Evolutionary conservation across 805 yeast genomes (phyloP), one percentile per base, ranked within the genome.

Genomic region (Saccharomycopsis javanensis): DNA sequence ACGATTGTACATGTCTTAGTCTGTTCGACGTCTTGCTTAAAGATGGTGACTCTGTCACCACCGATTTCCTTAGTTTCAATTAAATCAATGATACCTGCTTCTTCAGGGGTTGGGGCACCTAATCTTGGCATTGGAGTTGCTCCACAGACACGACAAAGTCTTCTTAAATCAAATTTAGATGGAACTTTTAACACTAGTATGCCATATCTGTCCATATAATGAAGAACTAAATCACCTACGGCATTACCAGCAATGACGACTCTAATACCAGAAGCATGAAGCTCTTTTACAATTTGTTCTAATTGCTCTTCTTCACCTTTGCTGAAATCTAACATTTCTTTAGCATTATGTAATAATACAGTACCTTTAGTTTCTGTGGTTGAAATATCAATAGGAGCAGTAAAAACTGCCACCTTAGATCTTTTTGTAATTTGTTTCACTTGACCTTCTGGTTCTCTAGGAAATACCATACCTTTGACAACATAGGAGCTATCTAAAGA

Each of bases 301-400:
- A 94, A 79, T 70, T 89, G 97, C 55, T 83, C 85, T 72, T 94
- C 99, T 73, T 94, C 99, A 65, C 97, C 98, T 75, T 86, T 88
- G 63, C 96, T 81, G 74, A 94, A 94, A 67, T 90, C 95, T 63
- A 92, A 77, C 97, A 94, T 91, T 72, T 94, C 98, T 71, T 92
- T 79, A 11, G 99, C 99, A 67, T 89, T 91, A 74, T 94, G 97
- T 63, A 94, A 79, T 66, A 94, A 76, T 53, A 94, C 99, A 15
- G 99, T 94, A 54, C 99, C 98, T 74, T 92, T 92, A 23, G 98
- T 92, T 74, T 94, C 99, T n/a, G 99, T 91, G 60, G 90, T 85
- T 13, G 97, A 85, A 60, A 88, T 88, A 72, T 94, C 99, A 56
- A 94, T 82, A 28, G 98, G 97, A 70, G 96, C 85, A 7, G 96